Evolutionary conservation across 257 asterid species (phyloP), one percentile per base, ranked within the genome.

Genomic region (Asclepias syriaca): DNA sequence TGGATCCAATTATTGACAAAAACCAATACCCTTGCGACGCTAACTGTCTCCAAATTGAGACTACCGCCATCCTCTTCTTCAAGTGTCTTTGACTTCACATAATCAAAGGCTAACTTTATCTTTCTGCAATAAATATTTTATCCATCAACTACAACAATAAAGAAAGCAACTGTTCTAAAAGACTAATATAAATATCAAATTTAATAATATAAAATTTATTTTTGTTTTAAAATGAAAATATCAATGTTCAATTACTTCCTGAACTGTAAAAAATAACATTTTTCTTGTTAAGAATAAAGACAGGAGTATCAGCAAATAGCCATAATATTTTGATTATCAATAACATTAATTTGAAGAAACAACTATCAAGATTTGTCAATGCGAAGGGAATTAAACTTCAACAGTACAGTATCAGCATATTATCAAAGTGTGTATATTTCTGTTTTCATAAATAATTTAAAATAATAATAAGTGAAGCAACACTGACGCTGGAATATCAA

Each of bases 1-100:
- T 89, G 96, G 53, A 91, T 79, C 98, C 97, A 94, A 45, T 81
- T 81, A 79, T 82, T 84, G 77, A 91, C 72, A 76, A 82, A 89
- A 74, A 73, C 85, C 54, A 85, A 74, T 39, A 85, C 78, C 81
- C 98, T 87, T 24, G 93, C 85, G 71, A 81, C 73, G 81, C 84
- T 87, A 77, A 94, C 69, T 14, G 82, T 87, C 80, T 88, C 95
- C 16, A 72, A 53, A 72, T 46, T 45, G 77, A 60, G 74, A 39
- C 69, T 54, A 49, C 60, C 73, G 61, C 79, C 85, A 29, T 76
- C 82, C 45, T 32, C 68, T 57, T 74, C 86, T 49, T 27, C 59
- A 2, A 16, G 65, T 49, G 68, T 77, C 73, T 80, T 84, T 54
- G 88, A 83, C 65, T 83, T 77, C 77, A 86, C 95, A 80, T 82